phyloP scores from a whole-genome alignment of 2,329 filamentous ascomycete species.

The Fusarium liriodendri region DNA sequence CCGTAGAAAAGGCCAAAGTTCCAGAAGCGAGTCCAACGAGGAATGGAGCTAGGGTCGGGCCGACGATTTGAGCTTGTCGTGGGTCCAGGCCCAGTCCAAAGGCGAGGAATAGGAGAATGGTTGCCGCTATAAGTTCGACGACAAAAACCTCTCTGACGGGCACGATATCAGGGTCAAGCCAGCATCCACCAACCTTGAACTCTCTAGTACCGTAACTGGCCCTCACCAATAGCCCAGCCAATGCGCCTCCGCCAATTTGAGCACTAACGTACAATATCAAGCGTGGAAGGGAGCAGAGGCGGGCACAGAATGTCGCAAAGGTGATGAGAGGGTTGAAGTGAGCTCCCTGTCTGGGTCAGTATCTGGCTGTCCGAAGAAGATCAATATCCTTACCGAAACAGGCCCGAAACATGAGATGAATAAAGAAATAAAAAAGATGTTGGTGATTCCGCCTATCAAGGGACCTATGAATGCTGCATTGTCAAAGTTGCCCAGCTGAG shows the following conservation, averaged over 20 bases:
- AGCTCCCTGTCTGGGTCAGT: conserved; percentile 48
- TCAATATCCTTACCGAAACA: conserved; percentile 46
- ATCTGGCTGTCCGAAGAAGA: not conserved
- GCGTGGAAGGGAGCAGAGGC: conserved; percentile 61
- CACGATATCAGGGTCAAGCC: conserved; percentile 41
- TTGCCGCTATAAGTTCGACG: conserved; percentile 60
- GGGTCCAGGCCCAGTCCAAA: conserved; percentile 67
- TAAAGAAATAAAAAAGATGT: conserved; percentile 53
- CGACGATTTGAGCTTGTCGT: conserved; percentile 60
- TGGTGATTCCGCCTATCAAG: conserved; percentile 45
- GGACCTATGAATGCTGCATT: conserved; percentile 46
- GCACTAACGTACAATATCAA: conserved; percentile 60
- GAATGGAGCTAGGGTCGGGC: conserved; percentile 60
- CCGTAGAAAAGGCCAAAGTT: conserved; percentile 50
- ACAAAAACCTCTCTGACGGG: conserved; percentile 51
- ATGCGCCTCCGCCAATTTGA: conserved; percentile 58
- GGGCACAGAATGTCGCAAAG: conserved; percentile 62
- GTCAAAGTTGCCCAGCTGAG: conserved; percentile 34
- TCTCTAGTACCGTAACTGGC: conserved; percentile 45
- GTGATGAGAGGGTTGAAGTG: conserved; percentile 68
- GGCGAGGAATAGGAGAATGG: conserved; percentile 60
- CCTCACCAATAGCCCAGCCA: conserved; percentile 41
- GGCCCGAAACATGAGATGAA: conserved; percentile 63
- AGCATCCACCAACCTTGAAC: conserved; percentile 47
- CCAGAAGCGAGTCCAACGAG: conserved; percentile 58